These are phyloP conservation scores for Panus rudis DNA, from an alignment of 768 basidiomycete genomes.

Conservation along the genomic window DNA sequence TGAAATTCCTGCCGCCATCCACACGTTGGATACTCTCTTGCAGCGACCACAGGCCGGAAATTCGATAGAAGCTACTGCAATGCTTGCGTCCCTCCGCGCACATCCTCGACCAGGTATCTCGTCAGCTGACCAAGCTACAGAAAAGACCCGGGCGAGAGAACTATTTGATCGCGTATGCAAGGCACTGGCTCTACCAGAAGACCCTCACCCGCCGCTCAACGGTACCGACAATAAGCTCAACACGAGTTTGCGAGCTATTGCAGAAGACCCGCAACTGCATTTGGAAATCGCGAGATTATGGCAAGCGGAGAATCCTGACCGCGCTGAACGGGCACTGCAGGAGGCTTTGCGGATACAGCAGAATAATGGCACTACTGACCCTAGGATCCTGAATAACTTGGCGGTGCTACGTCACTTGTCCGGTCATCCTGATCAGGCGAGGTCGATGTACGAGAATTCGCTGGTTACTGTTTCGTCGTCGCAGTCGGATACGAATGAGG, in stretches of 20 bases:
- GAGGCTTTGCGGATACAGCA: constrained; percentile 67
- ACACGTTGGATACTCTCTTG: constrained; percentile 73
- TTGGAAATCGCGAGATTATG: constrained; percentile 87
- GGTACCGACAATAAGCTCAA: constrained; percentile 14
- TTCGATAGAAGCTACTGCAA: constrained; percentile 77
- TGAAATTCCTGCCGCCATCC: constrained; percentile 79
- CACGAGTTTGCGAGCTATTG: constrained; percentile 39
- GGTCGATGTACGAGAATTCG: constrained; percentile 65
- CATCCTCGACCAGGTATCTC: constrained; percentile 76
- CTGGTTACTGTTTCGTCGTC: constrained; percentile 49
- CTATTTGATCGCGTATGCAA: constrained; percentile 73
- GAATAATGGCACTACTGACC: constrained; percentile 39
- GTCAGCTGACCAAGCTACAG: constrained; percentile 61
- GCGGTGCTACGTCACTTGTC: constrained; percentile 71
- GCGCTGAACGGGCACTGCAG: constrained; percentile 63
- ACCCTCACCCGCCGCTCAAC: constrained; percentile 30
- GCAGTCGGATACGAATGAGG: constrained; percentile 47
- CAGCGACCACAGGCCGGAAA: constrained; percentile 51
- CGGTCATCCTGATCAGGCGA: constrained; percentile 48
- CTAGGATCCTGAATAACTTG: constrained; percentile 75
- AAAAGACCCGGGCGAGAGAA: constrained; percentile 69
- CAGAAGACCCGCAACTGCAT: constrained; percentile 81
- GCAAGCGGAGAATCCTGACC: constrained; percentile 74
- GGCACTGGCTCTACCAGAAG: constrained; percentile 54
- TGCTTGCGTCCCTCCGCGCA: constrained; percentile 86